Evolutionary conservation across 2,329 filamentous ascomycete species (phyloP).

Genomic region (Colletotrichum plurivorum): DNA sequence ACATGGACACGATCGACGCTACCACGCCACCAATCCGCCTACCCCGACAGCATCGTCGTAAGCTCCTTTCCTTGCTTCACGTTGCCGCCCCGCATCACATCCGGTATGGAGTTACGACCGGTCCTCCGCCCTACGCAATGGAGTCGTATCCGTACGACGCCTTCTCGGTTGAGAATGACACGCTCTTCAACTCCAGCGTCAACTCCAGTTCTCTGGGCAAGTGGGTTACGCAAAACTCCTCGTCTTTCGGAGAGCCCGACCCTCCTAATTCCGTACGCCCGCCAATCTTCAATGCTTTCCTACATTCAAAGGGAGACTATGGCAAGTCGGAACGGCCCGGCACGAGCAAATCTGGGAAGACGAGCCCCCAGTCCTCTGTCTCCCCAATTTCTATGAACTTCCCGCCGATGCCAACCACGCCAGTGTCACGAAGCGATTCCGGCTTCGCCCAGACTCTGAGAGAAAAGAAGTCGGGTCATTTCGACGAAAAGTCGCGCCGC

Average conservation of each 20-base stretch:
- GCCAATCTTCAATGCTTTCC: constrained; percentile 92
- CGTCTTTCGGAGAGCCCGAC: constrained; percentile 82
- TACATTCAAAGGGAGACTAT: constrained; percentile 79
- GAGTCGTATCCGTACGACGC: constrained; percentile 93
- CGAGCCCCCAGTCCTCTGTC: constrained; percentile 74
- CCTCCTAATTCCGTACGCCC: constrained; percentile 65
- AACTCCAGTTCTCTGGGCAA: constrained; percentile 82
- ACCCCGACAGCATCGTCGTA: constrained; percentile 90
- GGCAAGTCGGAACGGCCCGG: constrained; percentile 81
- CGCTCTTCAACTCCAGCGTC: constrained; percentile 82
- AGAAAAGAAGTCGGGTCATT: constrained; percentile 95
- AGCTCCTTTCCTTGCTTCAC: constrained; percentile 89
- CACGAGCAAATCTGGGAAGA: constrained; percentile 76
- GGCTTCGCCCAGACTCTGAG: constrained; percentile 90
- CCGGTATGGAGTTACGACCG: constrained; percentile 87
- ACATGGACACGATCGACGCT: constrained; percentile 90
- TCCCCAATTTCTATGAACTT: constrained; percentile 87
- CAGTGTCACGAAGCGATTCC: constrained; percentile 91
- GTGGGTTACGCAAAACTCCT: constrained; percentile 90
- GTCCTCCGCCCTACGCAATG: constrained; percentile 91
- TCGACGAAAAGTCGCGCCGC: constrained; percentile 84
- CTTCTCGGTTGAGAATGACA: constrained; percentile 88
- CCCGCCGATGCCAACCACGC: constrained; percentile 80
- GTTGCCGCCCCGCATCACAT: constrained; percentile 91
- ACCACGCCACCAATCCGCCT: constrained; percentile 83